These are phyloP conservation scores for Ustilago trichophora DNA, from an alignment of 1,284 basidiomycete species.

Conservation along the genomic window DNA sequence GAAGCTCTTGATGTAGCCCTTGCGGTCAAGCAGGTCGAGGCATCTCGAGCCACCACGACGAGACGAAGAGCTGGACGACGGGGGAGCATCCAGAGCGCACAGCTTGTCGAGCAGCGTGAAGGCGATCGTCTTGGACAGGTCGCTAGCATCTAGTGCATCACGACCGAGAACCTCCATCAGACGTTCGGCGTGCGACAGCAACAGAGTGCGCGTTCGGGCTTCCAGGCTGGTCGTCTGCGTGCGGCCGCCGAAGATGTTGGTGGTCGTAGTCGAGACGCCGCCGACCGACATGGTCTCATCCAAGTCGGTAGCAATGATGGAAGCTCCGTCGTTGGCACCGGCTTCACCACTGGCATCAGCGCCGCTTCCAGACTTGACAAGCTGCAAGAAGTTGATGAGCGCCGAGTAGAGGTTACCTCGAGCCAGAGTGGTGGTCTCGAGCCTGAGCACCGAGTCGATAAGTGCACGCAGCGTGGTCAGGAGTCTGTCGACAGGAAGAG, in stretches of 20 bases:
- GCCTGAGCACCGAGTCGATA: slow-evolving; percentile 79
- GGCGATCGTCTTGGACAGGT: slow-evolving; percentile 94
- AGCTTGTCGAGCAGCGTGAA: slow-evolving; percentile 86
- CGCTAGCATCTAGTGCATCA: slow-evolving; percentile 91
- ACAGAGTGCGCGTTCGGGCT: slow-evolving; percentile 72
- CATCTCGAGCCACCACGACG: slow-evolving; percentile 66
- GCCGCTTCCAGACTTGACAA: slow-evolving; percentile 65
- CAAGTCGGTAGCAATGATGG: slow-evolving; percentile 40
- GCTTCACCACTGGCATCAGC: slow-evolving; percentile 32
- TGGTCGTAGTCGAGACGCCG: slow-evolving; percentile 37
- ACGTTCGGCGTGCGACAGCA: slow-evolving; percentile 73
- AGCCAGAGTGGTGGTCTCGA: slow-evolving; percentile 83
- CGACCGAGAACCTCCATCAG: slow-evolving; percentile 81
- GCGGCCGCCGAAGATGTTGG: slow-evolving; percentile 34
- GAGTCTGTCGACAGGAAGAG: slow-evolving; percentile 73
- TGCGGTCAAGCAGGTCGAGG: slow-evolving; percentile 76
- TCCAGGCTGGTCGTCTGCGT: slow-evolving; percentile 69
- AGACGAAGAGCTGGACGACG: slow-evolving; percentile 37
- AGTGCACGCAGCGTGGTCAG: slow-evolving; percentile 79
- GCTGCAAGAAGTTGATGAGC: slow-evolving; percentile 85
- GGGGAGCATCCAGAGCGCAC: slow-evolving; percentile 67
- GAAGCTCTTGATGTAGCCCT: slow-evolving; percentile 85
- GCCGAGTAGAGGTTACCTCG: slow-evolving; percentile 96
- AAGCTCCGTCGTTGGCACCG: slow-evolving; percentile 48
- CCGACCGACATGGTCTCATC: slow-evolving; percentile 49